Conservation (phyloP, 2,329 filamentous ascomycete species). For the Alternaria triticimaculans region DNA sequence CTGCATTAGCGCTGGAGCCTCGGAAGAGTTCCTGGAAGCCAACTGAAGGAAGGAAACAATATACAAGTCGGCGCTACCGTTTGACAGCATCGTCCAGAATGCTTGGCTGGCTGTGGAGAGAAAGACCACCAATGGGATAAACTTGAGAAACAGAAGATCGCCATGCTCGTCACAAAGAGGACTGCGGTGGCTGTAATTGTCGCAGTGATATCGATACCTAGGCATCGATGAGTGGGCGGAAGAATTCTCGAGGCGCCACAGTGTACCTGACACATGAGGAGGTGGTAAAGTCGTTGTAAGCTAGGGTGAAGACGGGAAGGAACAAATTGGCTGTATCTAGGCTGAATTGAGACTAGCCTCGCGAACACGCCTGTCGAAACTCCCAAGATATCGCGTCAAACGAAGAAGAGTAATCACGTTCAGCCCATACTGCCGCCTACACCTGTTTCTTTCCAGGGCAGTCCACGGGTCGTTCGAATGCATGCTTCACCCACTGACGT, state of each 20-base stretch:
- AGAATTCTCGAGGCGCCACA: neutral
- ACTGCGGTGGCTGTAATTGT: neutral
- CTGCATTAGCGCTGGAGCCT: slow-evolving; percentile 10
- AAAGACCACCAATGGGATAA: slow-evolving; percentile 36
- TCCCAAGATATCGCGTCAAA: neutral
- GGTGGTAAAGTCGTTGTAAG: neutral
- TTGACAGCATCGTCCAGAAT: slow-evolving; percentile 17
- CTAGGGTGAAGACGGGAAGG: neutral
- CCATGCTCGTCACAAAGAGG: neutral
- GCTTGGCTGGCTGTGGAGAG: slow-evolving; percentile 21
- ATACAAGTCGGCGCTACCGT: slow-evolving; percentile 21
- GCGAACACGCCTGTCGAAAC: neutral
- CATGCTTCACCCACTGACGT: neutral
- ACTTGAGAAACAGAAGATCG: slow-evolving; percentile 3
- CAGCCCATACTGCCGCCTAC: neutral
- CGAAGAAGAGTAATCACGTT: neutral
- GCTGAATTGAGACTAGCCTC: neutral
- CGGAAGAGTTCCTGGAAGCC: neutral
- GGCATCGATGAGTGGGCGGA: neutral
- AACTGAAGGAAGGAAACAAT: slow-evolving; percentile 18
- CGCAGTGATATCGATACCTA: neutral
- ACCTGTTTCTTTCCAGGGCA: neutral
- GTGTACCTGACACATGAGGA: neutral
- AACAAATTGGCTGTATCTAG: neutral
- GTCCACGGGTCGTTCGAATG: neutral